phyloP scores from a whole-genome alignment of 2,329 filamentous ascomycete species.

The Aspergillus tamarii region DNA sequence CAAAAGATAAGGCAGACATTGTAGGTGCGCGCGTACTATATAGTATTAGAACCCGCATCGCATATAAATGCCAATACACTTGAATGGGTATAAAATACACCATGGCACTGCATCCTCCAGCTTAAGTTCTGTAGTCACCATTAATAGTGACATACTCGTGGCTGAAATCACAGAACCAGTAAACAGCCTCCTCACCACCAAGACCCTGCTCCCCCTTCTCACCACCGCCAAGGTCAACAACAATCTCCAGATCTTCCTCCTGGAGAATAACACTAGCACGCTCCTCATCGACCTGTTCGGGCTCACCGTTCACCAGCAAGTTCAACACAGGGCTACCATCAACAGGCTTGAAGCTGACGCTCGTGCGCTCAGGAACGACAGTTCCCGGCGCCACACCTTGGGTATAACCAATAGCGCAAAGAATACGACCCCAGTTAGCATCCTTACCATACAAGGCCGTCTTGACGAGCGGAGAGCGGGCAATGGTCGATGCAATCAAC shows the following conservation, averaged over 20 bases:
- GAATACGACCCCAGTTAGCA: constrained; percentile 96
- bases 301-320: constrained; percentile 64
- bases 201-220: constrained; percentile 42
- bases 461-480: constrained; percentile 90
- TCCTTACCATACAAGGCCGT: constrained; percentile 96
- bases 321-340: constrained; percentile 61
- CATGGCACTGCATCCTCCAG: neutral
- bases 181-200: constrained; percentile 58
- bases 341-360: constrained; percentile 63
- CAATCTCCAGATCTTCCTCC: constrained; percentile 65
- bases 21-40: neutral
- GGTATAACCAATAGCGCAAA: constrained; percentile 89
- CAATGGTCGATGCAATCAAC: constrained; percentile 83
- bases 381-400: constrained; percentile 50
- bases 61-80: neutral
- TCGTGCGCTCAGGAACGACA: constrained; percentile 59
- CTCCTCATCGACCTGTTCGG: constrained; percentile 63
- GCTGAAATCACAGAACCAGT: constrained; percentile 70
- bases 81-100: constrained; percentile 1
- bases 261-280: constrained; percentile 63
- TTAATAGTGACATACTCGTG: constrained; percentile 73
- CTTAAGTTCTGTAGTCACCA: constrained; percentile 57
- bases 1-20: neutral
- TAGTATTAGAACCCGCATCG: neutral
- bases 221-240: constrained; percentile 61